A percentile compares a stretch with the other conserved stretches of the same genome.
phyloP scores from a whole-genome alignment of 192 early-diverging fungal genomes.

The Coemansia brasiliensis region DNA sequence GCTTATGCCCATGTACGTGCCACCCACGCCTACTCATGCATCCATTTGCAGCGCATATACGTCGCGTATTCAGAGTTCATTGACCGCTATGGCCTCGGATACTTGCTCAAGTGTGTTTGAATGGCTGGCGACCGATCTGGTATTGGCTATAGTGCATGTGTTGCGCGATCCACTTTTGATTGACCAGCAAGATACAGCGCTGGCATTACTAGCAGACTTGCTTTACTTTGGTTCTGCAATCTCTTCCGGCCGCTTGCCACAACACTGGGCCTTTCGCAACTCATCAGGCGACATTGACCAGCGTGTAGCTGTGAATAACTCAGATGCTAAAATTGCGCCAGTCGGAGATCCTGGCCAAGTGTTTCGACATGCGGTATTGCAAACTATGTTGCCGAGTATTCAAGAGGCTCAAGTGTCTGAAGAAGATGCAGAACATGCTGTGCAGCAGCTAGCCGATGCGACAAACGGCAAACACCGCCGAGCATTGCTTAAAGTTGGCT shows the following conservation, averaged over 20 bases:
- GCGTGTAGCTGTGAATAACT: background rate
- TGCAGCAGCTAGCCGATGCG: background rate
- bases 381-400: constrained; percentile 1
- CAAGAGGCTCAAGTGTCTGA: background rate
- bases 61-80: constrained; percentile 17
- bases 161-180: constrained; percentile 22
- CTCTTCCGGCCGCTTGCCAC: constrained; percentile 17
- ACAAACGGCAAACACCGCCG: constrained; percentile 17
- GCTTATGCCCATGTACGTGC: constrained; percentile 23
- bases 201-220: constrained; percentile 23
- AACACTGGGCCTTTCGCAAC: constrained; percentile 26
- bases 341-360: constrained; percentile 25
- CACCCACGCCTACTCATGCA: constrained; percentile 35
- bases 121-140: constrained; percentile 17
- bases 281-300: constrained; percentile 23
- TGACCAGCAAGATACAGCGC: constrained; percentile 21
- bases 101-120: constrained; percentile 3
- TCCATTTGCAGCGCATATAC: constrained; percentile 18
- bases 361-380: constrained; percentile 17
- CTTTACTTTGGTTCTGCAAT: constrained; percentile 15
- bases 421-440: constrained; percentile 12
- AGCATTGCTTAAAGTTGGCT: constrained; percentile 25
- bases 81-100: background rate
- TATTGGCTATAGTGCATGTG: constrained; percentile 4
- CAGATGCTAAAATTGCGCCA: background rate